phyloP scores from a whole-genome alignment of 306 rosid species.

The Glycyrrhiza uralensis region DNA sequence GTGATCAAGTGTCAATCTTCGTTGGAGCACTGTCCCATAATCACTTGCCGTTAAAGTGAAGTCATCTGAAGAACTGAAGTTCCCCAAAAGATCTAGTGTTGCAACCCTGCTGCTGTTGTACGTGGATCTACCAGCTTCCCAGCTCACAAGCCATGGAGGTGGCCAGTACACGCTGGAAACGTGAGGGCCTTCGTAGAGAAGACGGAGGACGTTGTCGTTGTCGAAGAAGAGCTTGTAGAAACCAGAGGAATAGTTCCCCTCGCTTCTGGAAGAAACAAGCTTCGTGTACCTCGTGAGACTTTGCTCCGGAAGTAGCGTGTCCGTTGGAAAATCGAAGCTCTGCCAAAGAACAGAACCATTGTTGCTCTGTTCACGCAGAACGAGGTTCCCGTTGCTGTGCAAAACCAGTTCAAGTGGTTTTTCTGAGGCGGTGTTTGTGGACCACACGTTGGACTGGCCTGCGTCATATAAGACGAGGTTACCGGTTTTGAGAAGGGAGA shows the following conservation, averaged over 20 bases:
- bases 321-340: slow-evolving; percentile 20
- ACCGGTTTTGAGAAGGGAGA: background rate
- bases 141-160: background rate
- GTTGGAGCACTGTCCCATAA: background rate
- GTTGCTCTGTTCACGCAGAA: background rate
- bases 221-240: slow-evolving; percentile 14
- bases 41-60: background rate
- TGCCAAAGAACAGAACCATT: background rate
- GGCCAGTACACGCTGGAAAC: slow-evolving; percentile 20
- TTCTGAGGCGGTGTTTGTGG: background rate
- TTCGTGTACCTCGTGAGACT: background rate
- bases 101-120: slow-evolving; percentile 1
- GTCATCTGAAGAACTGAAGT: background rate
- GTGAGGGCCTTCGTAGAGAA: background rate
- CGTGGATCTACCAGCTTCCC: background rate
- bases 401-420: background rate
- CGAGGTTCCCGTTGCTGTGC: background rate
- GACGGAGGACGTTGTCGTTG: slow-evolving; percentile 7
- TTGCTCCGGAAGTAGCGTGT: slow-evolving; percentile 11
- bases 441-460: background rate
- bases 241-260: background rate
- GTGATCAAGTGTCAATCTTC: slow-evolving; percentile 13
- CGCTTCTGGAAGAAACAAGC: slow-evolving; percentile 5
- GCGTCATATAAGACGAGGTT: slow-evolving; percentile 16
- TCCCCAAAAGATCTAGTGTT: background rate